These are phyloP conservation scores for Colletotrichum musae DNA, from an alignment of 2,329 filamentous ascomycete genomes.

Conservation along the genomic window DNA sequence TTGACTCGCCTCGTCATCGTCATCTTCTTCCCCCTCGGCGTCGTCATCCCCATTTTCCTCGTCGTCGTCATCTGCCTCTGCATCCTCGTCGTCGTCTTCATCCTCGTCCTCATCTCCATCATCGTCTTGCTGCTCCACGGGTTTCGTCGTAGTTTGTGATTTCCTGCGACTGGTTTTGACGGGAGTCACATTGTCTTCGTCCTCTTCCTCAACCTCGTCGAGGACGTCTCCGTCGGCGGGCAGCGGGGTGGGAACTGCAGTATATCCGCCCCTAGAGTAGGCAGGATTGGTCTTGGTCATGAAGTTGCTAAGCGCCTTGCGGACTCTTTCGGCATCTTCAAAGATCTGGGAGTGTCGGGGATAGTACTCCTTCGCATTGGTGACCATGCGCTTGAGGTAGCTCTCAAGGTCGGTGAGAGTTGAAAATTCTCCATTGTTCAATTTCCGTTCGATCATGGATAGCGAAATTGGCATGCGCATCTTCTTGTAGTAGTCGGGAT, in stretches of 20 bases:
- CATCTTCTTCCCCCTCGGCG: conserved; percentile 51
- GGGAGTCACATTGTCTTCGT: conserved; percentile 42
- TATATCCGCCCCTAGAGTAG: conserved; percentile 77
- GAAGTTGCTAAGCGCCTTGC: conserved; percentile 88
- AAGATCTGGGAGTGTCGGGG: conserved; percentile 79
- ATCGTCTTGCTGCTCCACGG: conserved; percentile 46
- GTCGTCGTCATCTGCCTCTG: conserved; percentile 44
- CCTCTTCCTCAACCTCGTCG: conserved; percentile 32
- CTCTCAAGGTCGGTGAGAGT: conserved; percentile 83
- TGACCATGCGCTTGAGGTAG: conserved; percentile 89
- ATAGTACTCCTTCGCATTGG: conserved; percentile 90
- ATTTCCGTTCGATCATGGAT: conserved; percentile 81
- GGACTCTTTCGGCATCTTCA: conserved; percentile 87
- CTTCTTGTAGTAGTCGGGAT: conserved; percentile 83
- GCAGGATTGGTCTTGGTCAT: conserved; percentile 91
- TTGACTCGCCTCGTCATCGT: conserved; percentile 49
- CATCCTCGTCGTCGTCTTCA: conserved; percentile 46
- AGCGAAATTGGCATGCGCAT: conserved; percentile 86
- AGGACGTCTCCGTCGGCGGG: conserved; percentile 63
- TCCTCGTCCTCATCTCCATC: conserved; percentile 48
- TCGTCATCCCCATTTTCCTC: conserved; percentile 48
- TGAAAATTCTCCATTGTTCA: conserved; percentile 77
- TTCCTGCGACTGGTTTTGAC: conserved; percentile 29
- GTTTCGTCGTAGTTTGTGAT: conserved; percentile 32
- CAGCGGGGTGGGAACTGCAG: conserved; percentile 80